phyloP scores from a whole-genome alignment of 495 filamentous ascomycete species.

The Gamarada debralockiae region DNA sequence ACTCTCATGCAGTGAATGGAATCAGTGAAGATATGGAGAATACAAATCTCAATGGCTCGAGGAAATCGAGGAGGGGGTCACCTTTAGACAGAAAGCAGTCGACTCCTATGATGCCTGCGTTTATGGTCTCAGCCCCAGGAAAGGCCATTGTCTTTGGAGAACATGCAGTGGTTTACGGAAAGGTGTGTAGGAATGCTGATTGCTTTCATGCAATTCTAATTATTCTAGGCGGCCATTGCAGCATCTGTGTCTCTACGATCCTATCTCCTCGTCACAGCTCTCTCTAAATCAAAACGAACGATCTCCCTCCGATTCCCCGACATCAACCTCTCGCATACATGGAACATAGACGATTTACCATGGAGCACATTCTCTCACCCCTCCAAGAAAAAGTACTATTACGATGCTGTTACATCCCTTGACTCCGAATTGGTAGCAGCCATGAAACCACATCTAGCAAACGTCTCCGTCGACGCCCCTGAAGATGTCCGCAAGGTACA shows the following conservation, averaged over 20 bases:
- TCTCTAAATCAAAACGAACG: conserved; percentile 79
- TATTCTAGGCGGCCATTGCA: conserved; percentile 73
- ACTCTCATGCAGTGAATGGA: conserved; percentile 23
- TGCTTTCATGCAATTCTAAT: conserved; percentile 8
- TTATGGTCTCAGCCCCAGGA: conserved; percentile 96
- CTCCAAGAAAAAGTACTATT: conserved; percentile 88
- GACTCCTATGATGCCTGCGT: conserved; percentile 71
- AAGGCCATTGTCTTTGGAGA: conserved; percentile 98
- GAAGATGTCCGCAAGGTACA: conserved; percentile 72
- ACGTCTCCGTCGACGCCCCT: conserved; percentile 60
- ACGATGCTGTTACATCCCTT: conserved; percentile 78
- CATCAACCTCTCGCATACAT: conserved; percentile 79
- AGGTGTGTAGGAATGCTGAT: conserved; percentile 43
- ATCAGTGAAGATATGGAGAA: conserved; percentile 26
- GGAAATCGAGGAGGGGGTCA: conserved; percentile 15
- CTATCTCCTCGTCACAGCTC: conserved; percentile 88
- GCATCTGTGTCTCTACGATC: conserved; percentile 92
- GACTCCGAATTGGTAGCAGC: conserved; percentile 76
- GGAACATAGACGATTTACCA: conserved; percentile 86
- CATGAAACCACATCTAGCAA: conserved; percentile 68
- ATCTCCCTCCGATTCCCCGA: conserved; percentile 86
- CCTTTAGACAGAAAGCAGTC: conserved; percentile 45
- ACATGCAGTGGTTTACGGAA: conserved; percentile 94
- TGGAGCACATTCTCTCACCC: conserved; percentile 77
- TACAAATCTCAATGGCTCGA: conserved; percentile 17